Evolutionary conservation across 2,329 filamentous ascomycete species (phyloP).

Genomic region (Didymella exigua): DNA sequence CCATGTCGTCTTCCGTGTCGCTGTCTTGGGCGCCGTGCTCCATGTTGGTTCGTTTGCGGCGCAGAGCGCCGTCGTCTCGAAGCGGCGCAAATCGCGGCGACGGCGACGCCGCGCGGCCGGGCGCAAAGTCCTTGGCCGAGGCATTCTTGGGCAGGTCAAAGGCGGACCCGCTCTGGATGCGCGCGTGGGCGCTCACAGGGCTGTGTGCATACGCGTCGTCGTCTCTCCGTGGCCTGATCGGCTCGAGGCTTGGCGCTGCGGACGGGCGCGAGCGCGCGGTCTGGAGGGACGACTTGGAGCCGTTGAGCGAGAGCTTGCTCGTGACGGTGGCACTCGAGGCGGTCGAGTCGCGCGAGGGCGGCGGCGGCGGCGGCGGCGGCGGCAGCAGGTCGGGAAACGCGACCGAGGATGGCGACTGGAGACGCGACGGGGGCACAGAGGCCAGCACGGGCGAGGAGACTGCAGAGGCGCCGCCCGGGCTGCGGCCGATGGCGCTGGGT

Average conservation of each 20-base stretch:
- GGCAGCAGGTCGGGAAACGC: slow-evolving; percentile 43
- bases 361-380: too few relatives aligned
- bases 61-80: slow-evolving; percentile 26
- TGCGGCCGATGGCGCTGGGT: slow-evolving; percentile 19
- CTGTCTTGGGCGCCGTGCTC: slow-evolving; percentile 37
- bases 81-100: slow-evolving; percentile 28
- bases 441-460: slow-evolving; percentile 46
- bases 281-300: slow-evolving; percentile 36
- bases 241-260: slow-evolving; percentile 29
- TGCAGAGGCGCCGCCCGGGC: slow-evolving; percentile 33
- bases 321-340: slow-evolving; percentile 36
- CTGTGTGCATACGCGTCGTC: slow-evolving; percentile 37
- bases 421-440: slow-evolving; percentile 43
- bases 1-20: slow-evolving; percentile 41
- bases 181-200: slow-evolving; percentile 34
- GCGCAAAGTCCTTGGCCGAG: slow-evolving; percentile 24
- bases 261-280: slow-evolving; percentile 41
- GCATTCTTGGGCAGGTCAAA: slow-evolving; percentile 27
- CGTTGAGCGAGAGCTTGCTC: slow-evolving; percentile 41
- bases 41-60: slow-evolving; percentile 31
- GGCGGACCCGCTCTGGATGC: slow-evolving; percentile 24
- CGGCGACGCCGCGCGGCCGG: slow-evolving; percentile 17
- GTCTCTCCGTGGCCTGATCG: slow-evolving; percentile 23
- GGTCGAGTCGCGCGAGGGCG: slow-evolving; percentile 45
- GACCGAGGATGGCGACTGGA: slow-evolving; percentile 48